These are phyloP conservation scores for thale cress (Arabidopsis thaliana) DNA, from an alignment of 345 rosid species.

Conservation along the genomic window DNA sequence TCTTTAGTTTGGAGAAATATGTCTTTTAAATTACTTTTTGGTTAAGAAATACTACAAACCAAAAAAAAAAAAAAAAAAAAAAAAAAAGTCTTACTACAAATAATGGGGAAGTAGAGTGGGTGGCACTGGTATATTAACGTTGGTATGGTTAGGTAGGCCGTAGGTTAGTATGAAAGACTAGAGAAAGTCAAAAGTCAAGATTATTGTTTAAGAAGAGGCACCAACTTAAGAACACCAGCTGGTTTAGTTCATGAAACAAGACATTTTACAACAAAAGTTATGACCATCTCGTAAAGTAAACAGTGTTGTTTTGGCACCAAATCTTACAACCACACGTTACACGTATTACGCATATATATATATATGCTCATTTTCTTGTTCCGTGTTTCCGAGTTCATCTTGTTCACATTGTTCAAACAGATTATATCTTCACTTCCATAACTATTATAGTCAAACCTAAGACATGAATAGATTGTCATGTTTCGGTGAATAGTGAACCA, in stretches of 20 bases:
- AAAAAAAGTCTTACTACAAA: background rate
- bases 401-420: slow-evolving; percentile 29
- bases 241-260: slow-evolving; percentile 40
- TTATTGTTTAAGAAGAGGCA: slow-evolving; percentile 27
- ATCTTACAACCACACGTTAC: slow-evolving; percentile 8
- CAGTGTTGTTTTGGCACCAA: slow-evolving; percentile 47
- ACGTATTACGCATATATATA: background rate
- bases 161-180: slow-evolving; percentile 14
- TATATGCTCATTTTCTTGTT: slow-evolving; percentile 8
- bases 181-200: slow-evolving; percentile 36
- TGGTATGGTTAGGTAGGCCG: slow-evolving; percentile 10
- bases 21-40: background rate
- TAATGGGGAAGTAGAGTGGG: background rate
- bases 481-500: slow-evolving; percentile 16
- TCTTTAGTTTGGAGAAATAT: background rate
- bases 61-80: too few species aligned
- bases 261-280: slow-evolving; percentile 35
- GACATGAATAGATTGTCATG: slow-evolving; percentile 19
- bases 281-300: slow-evolving; percentile 21
- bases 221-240: slow-evolving; percentile 26
- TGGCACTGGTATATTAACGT: background rate
- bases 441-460: slow-evolving; percentile 37
- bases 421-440: slow-evolving; percentile 10
- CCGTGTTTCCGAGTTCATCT: slow-evolving; percentile 20
- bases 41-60: background rate